Base-by-base conservation (phyloP, 768 basidiomycete genomes). In the Lenzites betulinus region DNA sequence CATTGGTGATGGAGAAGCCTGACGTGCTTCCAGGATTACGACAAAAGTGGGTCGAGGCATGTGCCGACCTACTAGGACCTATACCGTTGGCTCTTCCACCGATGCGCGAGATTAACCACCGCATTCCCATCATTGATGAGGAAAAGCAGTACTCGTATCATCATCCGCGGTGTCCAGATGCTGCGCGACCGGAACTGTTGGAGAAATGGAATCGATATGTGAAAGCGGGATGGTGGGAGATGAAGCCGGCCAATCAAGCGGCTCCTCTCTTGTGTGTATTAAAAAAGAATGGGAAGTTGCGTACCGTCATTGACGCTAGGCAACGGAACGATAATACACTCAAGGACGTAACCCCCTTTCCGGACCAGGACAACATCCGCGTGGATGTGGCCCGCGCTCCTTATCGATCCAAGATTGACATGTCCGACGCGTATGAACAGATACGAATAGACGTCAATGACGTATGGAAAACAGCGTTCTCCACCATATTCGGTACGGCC, bases 391-490 rank as follows among this genome's bases (percentile, higher is more conserved):
- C 30, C 6, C 4, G 30, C 6, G 30, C 30, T 5, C 4, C 80
- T 81, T 56, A 81, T 74, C 0, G 30, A 12, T 73, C 0, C 72
- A 77, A 47, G 68, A 76, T 81, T 2, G 75, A 81, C 51, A 48
- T 78, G 23, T 67, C 70, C 1, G 72, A 79, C 48, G 75, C 77
- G 0, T 82, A 78, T 58, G 74, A 81, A 55, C 79, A 81, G 51
- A 72, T 81, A 0, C 66, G 71, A 0, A 60, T 81, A 0, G 41
- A 59, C 0, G 39, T 59, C 0, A 65, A 70, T 5, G 73, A 79
- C 35, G 62, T 80, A 0, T 46, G 41, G 1, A 71, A 75, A 0
- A 75, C 72, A 0, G 70, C 75, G 4, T 39, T 39, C 38, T 39
- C 38, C 15, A 39, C 15, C 4, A 7, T 16, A 13, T 39, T 39